These are phyloP conservation scores for Corylus avellana DNA, from an alignment of 306 rosid genomes.

Conservation along the genomic window DNA sequence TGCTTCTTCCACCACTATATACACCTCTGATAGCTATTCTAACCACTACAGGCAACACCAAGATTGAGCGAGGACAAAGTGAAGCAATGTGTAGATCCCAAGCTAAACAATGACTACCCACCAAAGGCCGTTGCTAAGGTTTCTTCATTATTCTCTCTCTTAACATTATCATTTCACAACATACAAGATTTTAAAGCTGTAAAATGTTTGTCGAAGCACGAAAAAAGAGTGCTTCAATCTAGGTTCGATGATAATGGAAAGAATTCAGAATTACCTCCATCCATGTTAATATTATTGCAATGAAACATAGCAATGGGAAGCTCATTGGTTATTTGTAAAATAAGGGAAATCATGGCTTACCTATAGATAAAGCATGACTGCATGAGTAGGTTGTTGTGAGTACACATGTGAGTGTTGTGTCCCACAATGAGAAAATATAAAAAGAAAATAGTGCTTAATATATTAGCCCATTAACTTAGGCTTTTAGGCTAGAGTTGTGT, in stretches of 20 bases:
- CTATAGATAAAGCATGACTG: too few species aligned
- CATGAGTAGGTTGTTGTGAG: too few species aligned
- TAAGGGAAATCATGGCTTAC: too few species aligned
- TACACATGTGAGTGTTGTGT: too few species aligned
- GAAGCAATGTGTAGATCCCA: constrained; percentile 96
- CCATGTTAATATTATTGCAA: too few species aligned
- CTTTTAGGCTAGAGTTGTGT: too few species aligned
- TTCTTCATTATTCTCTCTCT: constrained; percentile 11
- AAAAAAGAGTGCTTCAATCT: background rate
- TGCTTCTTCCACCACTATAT: constrained; percentile 8
- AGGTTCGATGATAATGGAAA: background rate
- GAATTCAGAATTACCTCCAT: too few species aligned
- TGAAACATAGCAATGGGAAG: too few species aligned
- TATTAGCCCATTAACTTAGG: too few species aligned
- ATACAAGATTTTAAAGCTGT: background rate
- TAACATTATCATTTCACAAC: background rate
- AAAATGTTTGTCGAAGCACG: background rate
- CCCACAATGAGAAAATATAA: too few species aligned
- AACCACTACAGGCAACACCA: constrained; percentile 82
- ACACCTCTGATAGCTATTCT: constrained; percentile 9
- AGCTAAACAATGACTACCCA: constrained; percentile 86
- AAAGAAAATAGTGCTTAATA: too few species aligned
- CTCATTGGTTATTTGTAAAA: too few species aligned
- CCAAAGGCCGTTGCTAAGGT: constrained; percentile 99
- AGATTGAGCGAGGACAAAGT: constrained; percentile 99